These are phyloP conservation scores for Fraxinus sp. DNA, from an alignment of 305 asterid genomes.

Conservation along the genomic window DNA sequence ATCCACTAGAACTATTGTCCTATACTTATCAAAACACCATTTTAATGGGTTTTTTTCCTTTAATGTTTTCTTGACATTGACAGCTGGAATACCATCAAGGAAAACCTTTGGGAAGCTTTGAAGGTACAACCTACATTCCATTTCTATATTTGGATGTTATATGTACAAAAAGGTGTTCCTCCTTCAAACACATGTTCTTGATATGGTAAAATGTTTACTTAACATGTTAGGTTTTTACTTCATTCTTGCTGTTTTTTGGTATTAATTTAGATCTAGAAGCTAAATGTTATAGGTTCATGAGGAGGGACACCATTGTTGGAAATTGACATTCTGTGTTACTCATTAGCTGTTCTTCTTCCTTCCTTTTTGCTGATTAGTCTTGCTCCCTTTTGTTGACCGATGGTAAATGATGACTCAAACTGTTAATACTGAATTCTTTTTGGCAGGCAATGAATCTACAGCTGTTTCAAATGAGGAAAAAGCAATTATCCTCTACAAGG, in stretches of 20 bases:
- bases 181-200: background rate
- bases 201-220: constrained; percentile 4
- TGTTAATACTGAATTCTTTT: background rate
- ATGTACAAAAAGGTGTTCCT: background rate
- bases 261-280: constrained; percentile 5
- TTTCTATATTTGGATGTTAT: background rate
- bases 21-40: constrained; percentile 1
- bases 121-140: constrained; percentile 46
- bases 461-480: constrained; percentile 62
- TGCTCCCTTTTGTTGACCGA: background rate
- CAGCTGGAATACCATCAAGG: constrained; percentile 59
- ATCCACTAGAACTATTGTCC: constrained; percentile 15
- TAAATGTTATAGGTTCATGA: constrained; percentile 7
- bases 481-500: constrained; percentile 88
- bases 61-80: constrained; percentile 22
- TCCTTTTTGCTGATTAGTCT: constrained; percentile 16
- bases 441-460: constrained; percentile 57
- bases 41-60: constrained; percentile 1
- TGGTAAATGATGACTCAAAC: constrained; percentile 20
- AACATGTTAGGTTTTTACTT: background rate
- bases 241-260: background rate
- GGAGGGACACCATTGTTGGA: background rate
- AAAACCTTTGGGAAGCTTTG: constrained; percentile 49
- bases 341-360: constrained; percentile 10
- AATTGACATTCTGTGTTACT: background rate